phyloP scores from a whole-genome alignment of 441 rosid species.

The Erodium texanum region DNA sequence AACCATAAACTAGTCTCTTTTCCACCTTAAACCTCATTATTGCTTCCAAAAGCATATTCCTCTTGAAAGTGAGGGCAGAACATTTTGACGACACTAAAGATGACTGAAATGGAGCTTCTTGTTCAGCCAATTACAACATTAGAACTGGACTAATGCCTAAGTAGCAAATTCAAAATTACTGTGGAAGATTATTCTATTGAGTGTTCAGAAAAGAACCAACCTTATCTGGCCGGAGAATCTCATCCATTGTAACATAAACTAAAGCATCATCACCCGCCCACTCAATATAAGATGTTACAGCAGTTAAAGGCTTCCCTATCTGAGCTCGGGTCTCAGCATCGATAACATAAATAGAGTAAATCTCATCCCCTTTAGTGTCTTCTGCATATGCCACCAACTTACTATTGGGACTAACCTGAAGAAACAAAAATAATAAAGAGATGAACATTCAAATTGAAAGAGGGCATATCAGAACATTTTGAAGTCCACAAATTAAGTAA shows the following conservation, averaged over 20 bases:
- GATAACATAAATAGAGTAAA: conserved; percentile 49
- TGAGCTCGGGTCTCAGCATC: conserved; percentile 48
- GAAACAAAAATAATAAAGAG: conserved; percentile 7
- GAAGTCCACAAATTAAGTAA: background rate
- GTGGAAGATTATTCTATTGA: conserved; percentile 1
- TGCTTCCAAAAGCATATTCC: background rate
- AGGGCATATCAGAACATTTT: background rate
- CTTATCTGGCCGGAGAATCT: conserved; percentile 79
- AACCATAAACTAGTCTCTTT: background rate
- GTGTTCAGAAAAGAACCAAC: conserved; percentile 22
- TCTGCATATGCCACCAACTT: conserved; percentile 80
- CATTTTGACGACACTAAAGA: background rate
- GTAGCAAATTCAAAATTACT: background rate
- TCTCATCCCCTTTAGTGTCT: conserved; percentile 79
- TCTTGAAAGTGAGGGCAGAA: background rate
- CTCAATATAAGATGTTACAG: conserved; percentile 45
- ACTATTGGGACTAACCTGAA: conserved; percentile 62
- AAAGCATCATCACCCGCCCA: conserved; percentile 83
- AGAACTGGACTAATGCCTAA: background rate
- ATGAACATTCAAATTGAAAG: background rate
- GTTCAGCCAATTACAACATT: background rate
- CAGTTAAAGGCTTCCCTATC: conserved; percentile 44
- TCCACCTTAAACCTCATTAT: background rate
- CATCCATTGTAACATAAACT: conserved; percentile 78
- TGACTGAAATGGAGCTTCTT: background rate